These are phyloP conservation scores for Leishmania gerbilli DNA, from an alignment of 208 protist genomes.

Conservation along the genomic window DNA sequence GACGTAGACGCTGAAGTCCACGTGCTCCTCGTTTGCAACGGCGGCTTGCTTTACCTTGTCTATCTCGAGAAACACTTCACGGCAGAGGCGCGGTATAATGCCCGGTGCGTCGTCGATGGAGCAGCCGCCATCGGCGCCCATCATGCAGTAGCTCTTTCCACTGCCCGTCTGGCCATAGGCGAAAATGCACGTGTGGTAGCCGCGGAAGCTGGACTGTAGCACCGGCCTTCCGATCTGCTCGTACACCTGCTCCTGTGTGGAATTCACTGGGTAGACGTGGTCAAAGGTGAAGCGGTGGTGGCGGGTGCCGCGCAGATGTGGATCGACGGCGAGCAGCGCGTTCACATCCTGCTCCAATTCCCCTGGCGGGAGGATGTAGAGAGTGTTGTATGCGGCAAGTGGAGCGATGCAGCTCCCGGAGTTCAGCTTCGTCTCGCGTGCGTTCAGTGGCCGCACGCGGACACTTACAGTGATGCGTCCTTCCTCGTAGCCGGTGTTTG, in stretches of 20 bases:
- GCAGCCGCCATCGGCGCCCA: conserved; percentile 70
- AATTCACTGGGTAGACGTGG: conserved; percentile 53
- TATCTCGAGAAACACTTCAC: conserved; percentile 74
- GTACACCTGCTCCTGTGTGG: conserved; percentile 84
- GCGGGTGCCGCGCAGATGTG: conserved; percentile 11
- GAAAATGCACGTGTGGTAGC: conserved; percentile 93
- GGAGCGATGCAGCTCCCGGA: conserved; percentile 40
- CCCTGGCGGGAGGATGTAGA: conserved; percentile 40
- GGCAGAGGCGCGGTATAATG: conserved; percentile 81
- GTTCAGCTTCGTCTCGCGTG: conserved; percentile 40
- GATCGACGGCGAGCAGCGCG: conserved; percentile 9
- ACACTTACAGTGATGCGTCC: conserved; percentile 80
- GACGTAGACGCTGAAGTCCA: conserved; percentile 74
- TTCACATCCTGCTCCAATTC: conserved; percentile 14
- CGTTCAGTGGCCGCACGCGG: conserved; percentile 66
- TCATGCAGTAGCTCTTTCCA: conserved; percentile 91
- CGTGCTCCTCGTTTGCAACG: conserved; percentile 22
- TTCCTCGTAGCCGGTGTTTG: conserved; percentile 49
- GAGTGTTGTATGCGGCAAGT: conserved; percentile 41
- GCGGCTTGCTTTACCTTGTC: conserved; percentile 14
- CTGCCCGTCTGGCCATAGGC: conserved; percentile 93
- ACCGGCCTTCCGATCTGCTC: conserved; percentile 85
- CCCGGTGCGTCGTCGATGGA: conserved; percentile 65
- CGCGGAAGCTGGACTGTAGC: conserved; percentile 81
- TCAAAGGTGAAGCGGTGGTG: conserved; percentile 81